Evolutionary conservation across 2,329 filamentous ascomycete species (phyloP), one percentile per base, ranked within the genome.

Genomic region (Cladosporium cucumerinum): DNA sequence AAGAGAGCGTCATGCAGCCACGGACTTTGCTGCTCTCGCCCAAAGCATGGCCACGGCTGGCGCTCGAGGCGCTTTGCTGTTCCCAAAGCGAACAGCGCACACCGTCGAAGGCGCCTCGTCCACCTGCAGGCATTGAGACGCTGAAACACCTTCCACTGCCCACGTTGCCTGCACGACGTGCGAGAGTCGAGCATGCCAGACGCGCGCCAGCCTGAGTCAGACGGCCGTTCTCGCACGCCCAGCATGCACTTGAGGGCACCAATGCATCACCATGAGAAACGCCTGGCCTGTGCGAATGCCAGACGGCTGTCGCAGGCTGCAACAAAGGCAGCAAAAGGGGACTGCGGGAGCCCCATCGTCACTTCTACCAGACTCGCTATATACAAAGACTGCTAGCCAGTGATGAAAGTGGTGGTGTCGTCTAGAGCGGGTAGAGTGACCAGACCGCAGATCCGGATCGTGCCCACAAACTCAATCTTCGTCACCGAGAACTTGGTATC

Each of bases 101-200:
- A 57, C 21, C 54, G 28, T 43, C 16, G 23, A 26, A 16, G 10
- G n/a, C 43, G 30, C 25, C 28, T 11, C 60, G 26, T 49, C n/a
- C n/a, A 26, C n/a, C 14, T 32, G 60, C 32, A 54, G 25, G 60
- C 49, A 26, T 51, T 55, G 60, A 55, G 55, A 62, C 60, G 46
- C 60, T 62, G 60, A 55, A 62, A 62, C 60, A 55, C 34, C 32
- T 21, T 28, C 32, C 49, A 26, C 49, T 25, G 59, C 28, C 48
- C 60, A 62, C 60, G 60, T 62, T 62, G 60, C 60, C 60, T 43
- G 60, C 49, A 62, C 60, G 49, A 62, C 60, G 55, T 36, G n/a
- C 39, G 16, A 23, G n/a, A 14, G 23, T 43, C 46, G 21, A 54
- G 48, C 39, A 28, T 30, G 34, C 49, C 60, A 32, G 49, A 52